phyloP scores from a whole-genome alignment of 768 basidiomycete species.

The Strobilomyces dryophilus region DNA sequence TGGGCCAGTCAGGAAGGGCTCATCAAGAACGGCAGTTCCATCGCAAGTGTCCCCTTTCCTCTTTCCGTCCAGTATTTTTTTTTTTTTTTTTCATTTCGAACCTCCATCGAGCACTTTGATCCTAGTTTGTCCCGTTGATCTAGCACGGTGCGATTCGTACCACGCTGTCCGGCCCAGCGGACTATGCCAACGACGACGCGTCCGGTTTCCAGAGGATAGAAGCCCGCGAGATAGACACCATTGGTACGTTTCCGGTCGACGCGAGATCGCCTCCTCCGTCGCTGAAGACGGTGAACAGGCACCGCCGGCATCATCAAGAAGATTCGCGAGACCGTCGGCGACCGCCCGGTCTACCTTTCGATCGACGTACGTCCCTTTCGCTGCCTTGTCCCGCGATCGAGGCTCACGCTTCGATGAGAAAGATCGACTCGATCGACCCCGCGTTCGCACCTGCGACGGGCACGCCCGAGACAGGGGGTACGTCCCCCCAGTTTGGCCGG shows the following conservation, averaged over 20 bases:
- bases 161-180: conserved; percentile 70
- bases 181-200: conserved; percentile 72
- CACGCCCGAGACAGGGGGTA: conserved; percentile 77
- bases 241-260: conserved; percentile 44
- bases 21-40: conserved; percentile 71
- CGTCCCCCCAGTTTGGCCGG: not conserved
- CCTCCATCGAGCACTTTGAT: conserved; percentile 49
- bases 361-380: conserved; percentile 55
- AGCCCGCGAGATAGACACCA: conserved; percentile 79
- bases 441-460: conserved; percentile 82
- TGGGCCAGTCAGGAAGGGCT: conserved; percentile 82
- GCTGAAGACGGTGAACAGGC: conserved; percentile 36
- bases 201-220: conserved; percentile 82
- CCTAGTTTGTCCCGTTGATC: conserved; percentile 58
- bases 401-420: no score
- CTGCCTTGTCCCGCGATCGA: no score
- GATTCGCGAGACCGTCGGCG: conserved; percentile 75
- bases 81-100: conserved; percentile 11
- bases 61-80: conserved; percentile 9
- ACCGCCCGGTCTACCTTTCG: conserved; percentile 71
- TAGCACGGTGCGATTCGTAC: conserved; percentile 88
- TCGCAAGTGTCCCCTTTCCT: conserved; percentile 63
- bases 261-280: not conserved
- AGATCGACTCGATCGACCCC: conserved; percentile 78
- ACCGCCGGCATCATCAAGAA: conserved; percentile 74